These are phyloP conservation scores for Cadophora gregata DNA, from an alignment of 2,329 filamentous ascomycete genomes.

Conservation along the genomic window DNA sequence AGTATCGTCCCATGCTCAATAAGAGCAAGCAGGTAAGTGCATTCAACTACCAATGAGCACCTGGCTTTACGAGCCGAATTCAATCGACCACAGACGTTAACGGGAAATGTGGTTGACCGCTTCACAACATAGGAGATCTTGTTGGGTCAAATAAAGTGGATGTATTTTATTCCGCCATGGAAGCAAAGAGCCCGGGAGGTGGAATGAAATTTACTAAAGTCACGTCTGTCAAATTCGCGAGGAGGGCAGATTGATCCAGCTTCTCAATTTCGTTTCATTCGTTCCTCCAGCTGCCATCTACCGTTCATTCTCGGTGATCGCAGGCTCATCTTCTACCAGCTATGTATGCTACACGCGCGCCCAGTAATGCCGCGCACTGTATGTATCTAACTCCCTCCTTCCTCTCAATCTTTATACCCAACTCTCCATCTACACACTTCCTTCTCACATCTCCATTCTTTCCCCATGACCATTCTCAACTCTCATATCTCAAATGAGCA, in stretches of 20 bases:
- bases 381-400: neutral
- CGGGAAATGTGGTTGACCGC: no score
- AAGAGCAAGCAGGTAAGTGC: no score
- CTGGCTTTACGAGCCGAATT: no score
- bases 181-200: no score
- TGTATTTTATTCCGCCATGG: no score
- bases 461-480: neutral
- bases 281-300: neutral
- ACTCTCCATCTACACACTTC: neutral
- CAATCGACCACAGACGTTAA: no score
- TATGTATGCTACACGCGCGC: neutral
- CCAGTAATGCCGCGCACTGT: neutral
- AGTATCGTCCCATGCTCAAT: no score
- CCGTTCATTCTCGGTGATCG: slow-evolving; percentile 1
- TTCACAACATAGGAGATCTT: no score
- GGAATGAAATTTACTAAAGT: no score
- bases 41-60: no score
- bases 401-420: neutral
- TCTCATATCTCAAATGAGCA: neutral
- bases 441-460: neutral
- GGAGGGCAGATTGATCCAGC: neutral
- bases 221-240: neutral
- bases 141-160: no score
- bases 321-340: neutral
- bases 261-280: slow-evolving; percentile 5